Conservation (phyloP, 805 yeast species). For the Kodamaea kaohsiungensis region DNA sequence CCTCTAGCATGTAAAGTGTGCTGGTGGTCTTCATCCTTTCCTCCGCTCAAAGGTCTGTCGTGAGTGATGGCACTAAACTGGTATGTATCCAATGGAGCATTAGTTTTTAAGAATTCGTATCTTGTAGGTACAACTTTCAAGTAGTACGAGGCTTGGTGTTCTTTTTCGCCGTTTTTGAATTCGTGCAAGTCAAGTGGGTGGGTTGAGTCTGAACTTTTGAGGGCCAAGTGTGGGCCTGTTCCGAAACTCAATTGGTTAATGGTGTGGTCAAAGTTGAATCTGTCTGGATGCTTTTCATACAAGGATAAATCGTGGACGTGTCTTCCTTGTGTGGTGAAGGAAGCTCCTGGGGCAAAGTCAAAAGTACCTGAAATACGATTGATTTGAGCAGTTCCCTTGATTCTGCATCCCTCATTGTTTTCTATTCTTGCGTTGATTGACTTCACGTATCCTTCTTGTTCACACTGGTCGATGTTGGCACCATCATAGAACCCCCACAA, state of each 20-base stretch:
- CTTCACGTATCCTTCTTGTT: slow-evolving; percentile 79
- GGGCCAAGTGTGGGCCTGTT: slow-evolving; percentile 39
- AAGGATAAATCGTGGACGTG: slow-evolving; percentile 88
- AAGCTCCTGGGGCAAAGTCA: slow-evolving; percentile 95
- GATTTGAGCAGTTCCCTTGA: slow-evolving; percentile 75
- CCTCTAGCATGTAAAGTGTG: slow-evolving; percentile 80
- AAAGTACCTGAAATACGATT: slow-evolving; percentile 87
- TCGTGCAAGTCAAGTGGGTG: slow-evolving; percentile 67
- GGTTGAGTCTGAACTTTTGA: slow-evolving; percentile 34
- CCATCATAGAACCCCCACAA: slow-evolving; percentile 95
- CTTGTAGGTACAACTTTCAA: slow-evolving; percentile 90
- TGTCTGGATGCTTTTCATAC: slow-evolving; percentile 53
- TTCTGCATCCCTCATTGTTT: slow-evolving; percentile 78
- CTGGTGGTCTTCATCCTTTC: slow-evolving; percentile 88
- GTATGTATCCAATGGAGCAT: slow-evolving; percentile 64
- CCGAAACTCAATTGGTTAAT: slow-evolving; percentile 88
- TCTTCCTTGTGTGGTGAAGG: slow-evolving; percentile 54
- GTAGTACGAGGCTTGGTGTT: slow-evolving; percentile 72
- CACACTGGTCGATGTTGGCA: slow-evolving; percentile 84
- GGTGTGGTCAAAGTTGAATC: slow-evolving; percentile 73
- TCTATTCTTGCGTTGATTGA: slow-evolving; percentile 55
- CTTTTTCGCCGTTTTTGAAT: slow-evolving; percentile 47
- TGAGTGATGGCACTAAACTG: slow-evolving; percentile 89
- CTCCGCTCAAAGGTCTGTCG: slow-evolving; percentile 82
- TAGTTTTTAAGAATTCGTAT: slow-evolving; percentile 64